Evolutionary conservation across 208 protist species (phyloP), one percentile per base, ranked within the genome.

Genomic region (Plasmodiophora brassicae): DNA sequence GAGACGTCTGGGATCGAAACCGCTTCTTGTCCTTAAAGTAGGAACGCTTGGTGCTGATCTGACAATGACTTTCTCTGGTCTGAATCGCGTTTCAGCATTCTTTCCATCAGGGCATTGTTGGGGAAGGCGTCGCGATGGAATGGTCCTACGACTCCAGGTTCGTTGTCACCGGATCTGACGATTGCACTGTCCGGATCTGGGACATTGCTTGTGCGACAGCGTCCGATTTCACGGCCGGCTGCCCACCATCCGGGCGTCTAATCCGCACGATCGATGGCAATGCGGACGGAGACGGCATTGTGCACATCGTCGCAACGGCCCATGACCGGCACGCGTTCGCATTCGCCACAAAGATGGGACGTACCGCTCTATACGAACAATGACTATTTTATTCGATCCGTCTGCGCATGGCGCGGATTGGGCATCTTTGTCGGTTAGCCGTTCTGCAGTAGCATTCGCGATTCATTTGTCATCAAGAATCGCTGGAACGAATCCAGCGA

Each of bases 231-330:
- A 78, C 32, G 14, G n/a, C n/a, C n/a, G n/a, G n/a, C n/a, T n/a
- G n/a, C n/a, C n/a, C n/a, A n/a, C n/a, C n/a, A n/a, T n/a, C 32
- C n/a, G 65, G 32, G 5, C 32, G 65, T 32, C 65, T 78, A 44
- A 78, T 78, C n/a, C 65, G 65, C 41, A 32, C n/a, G 14, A 78
- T 78, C 41, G 65, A 78, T 32, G 65, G 65, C 41, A 78, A 78
- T 78, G 14, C 14, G 10, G 65, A 14, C 41, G 65, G 65, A 8
- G 65, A 78, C 14, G 65, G 65, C n/a, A 44, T n/a, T 32, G n/a
- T 78, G 32, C 65, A 78, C n/a, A 78, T 78, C n/a, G 65, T 78
- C 20, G 65, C 65, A 8, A 32, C 5, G 32, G n/a, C n/a, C 5
- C 5, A 78, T 78, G n/a, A 78, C 65, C 32, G 65, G 10, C 32